A percentile compares a stretch with the other conserved stretches of the same genome.
These are phyloP conservation scores for Plasmodium gonderi DNA, from an alignment of 169 alveolate species.

Conservation along the genomic window DNA sequence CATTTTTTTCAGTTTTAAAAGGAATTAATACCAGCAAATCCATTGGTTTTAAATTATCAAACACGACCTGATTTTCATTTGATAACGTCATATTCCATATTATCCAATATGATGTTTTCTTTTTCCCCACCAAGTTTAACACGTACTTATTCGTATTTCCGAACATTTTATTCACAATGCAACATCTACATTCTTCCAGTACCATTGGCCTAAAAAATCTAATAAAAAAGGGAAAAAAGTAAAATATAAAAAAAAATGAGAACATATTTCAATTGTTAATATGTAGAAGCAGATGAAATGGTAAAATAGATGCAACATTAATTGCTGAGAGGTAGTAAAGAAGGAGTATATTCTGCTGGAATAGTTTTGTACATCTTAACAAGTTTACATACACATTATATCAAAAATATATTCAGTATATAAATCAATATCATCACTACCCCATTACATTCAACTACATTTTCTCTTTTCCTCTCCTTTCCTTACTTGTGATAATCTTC, in stretches of 20 bases:
- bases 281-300: neutral
- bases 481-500: slow-evolving; percentile 59
- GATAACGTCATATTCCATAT: slow-evolving; percentile 28
- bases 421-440: neutral
- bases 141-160: slow-evolving; percentile 35
- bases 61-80: neutral
- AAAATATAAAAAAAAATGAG: neutral
- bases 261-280: neutral
- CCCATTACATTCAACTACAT: neutral
- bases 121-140: slow-evolving; percentile 38
- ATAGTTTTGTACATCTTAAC: neutral
- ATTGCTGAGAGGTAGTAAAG: neutral
- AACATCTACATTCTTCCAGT: slow-evolving; percentile 62
- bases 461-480: neutral
- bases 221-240: neutral
- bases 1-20: slow-evolving; percentile 13
- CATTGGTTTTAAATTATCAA: slow-evolving; percentile 63
- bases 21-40: slow-evolving; percentile 64
- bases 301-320: neutral
- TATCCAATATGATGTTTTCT: slow-evolving; percentile 65
- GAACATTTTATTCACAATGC: slow-evolving; percentile 30
- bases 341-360: neutral
- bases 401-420: neutral
- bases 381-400: neutral
- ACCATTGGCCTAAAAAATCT: slow-evolving; percentile 69